phyloP scores from a whole-genome alignment of 177 flowering plant species.

The Tripterygium wilfordii region DNA sequence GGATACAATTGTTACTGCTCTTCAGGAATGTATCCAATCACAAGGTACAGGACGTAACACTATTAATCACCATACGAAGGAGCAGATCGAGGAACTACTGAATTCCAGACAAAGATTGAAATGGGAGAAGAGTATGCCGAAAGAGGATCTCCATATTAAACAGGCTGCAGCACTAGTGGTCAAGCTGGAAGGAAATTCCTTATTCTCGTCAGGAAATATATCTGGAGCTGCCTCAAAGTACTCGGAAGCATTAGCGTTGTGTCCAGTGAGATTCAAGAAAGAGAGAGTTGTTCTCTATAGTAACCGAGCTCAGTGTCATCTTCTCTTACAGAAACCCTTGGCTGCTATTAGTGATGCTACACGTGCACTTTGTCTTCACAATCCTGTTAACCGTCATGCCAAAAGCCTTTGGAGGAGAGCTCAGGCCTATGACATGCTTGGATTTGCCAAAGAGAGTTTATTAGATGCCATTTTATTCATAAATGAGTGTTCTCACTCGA shows the following conservation, averaged over 20 bases:
- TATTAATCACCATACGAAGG: constrained; percentile 44
- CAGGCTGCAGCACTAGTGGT: constrained; percentile 96
- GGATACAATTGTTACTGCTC: constrained; percentile 71
- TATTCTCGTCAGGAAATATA: constrained; percentile 90
- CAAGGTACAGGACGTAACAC: constrained; percentile 65
- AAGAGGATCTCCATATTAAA: constrained; percentile 97
- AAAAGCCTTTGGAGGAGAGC: constrained; percentile 98
- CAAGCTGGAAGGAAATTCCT: constrained; percentile 96
- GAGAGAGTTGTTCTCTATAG: constrained; percentile 92
- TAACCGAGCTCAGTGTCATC: constrained; percentile 94
- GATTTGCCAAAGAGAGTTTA: constrained; percentile 93
- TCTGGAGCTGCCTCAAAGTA: constrained; percentile 93
- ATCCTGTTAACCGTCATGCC: constrained; percentile 91
- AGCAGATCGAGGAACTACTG: constrained; percentile 69
- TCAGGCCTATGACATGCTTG: constrained; percentile 97
- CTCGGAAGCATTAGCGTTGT: constrained; percentile 83
- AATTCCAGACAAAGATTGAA: constrained; percentile 70
- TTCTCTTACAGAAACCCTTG: constrained; percentile 83
- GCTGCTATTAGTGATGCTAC: constrained; percentile 97
- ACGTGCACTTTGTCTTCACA: constrained; percentile 87
- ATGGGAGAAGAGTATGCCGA: constrained; percentile 92
- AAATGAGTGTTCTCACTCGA: constrained; percentile 92
- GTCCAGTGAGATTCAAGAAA: constrained; percentile 86
- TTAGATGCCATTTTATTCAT: constrained; percentile 92
- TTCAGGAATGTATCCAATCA: constrained; percentile 73